Percentiles rank a stretch among this genome's conserved stretches.
Evolutionary conservation across 257 asterid species (phyloP).

Genomic region (Fraxinus americana): DNA sequence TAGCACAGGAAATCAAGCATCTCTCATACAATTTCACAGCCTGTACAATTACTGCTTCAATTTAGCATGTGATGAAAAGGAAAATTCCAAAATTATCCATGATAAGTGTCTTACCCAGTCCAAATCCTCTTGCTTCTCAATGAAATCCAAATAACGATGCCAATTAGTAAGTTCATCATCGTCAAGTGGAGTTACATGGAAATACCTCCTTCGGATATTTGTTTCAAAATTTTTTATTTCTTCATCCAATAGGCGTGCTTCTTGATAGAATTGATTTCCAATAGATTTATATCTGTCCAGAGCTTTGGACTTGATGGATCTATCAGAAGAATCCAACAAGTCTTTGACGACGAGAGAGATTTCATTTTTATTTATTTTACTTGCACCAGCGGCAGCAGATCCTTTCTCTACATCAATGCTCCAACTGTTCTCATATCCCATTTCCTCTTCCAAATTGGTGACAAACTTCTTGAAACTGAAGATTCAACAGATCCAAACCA

Average conservation of each 20-base stretch:
- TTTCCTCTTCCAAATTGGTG: constrained; percentile 69
- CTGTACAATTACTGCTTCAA: constrained; percentile 40
- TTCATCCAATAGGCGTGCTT: constrained; percentile 61
- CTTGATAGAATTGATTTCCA: constrained; percentile 68
- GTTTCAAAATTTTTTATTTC: constrained; percentile 65
- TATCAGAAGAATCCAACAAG: constrained; percentile 63
- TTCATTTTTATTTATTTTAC: constrained; percentile 49
- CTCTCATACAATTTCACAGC: constrained; percentile 80
- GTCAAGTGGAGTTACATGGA: constrained; percentile 65
- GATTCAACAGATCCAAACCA: constrained; percentile 29
- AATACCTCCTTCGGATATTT: constrained; percentile 62
- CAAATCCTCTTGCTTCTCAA: constrained; percentile 75
- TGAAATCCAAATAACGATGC: constrained; percentile 83
- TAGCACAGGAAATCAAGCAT: constrained; percentile 92
- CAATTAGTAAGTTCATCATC: constrained; percentile 69
- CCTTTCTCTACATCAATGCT: constrained; percentile 39
- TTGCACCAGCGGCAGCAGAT: constrained; percentile 35
- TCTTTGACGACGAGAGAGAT: constrained; percentile 61
- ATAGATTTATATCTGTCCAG: constrained; percentile 57
- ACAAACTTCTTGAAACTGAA: constrained; percentile 81
- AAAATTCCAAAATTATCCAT: constrained; percentile 13
- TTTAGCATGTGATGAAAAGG: constrained; percentile 17
- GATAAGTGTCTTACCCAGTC: constrained; percentile 52
- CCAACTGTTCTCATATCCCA: constrained; percentile 40
- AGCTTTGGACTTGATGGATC: constrained; percentile 59